Evolutionary conservation across 495 filamentous ascomycete species (phyloP).

Genomic region (Letharia lupina): DNA sequence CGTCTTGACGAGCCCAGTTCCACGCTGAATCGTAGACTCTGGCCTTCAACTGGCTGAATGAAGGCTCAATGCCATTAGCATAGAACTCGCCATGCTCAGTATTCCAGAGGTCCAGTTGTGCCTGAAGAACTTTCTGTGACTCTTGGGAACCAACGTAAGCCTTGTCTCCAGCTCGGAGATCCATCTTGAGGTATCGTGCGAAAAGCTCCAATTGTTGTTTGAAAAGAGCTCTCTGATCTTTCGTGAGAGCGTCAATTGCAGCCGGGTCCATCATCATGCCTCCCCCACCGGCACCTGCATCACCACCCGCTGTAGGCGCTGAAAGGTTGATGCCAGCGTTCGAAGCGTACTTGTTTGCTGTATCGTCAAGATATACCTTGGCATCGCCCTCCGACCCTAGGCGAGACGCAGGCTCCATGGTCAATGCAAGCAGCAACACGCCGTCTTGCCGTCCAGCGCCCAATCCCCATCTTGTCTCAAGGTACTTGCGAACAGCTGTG

Average conservation of each 20-base stretch:
- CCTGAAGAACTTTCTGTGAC: constrained; percentile 74
- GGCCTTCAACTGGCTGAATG: constrained; percentile 88
- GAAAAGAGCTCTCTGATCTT: constrained; percentile 88
- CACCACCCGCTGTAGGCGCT: constrained; percentile 64
- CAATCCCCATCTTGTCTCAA: constrained; percentile 90
- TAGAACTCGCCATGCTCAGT: constrained; percentile 95
- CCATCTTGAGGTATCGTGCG: constrained; percentile 93
- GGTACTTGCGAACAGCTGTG: constrained; percentile 83
- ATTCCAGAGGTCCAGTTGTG: constrained; percentile 90
- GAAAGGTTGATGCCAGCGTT: constrained; percentile 79
- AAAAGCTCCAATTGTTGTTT: constrained; percentile 95
- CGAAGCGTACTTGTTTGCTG: constrained; percentile 80
- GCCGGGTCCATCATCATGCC: constrained; percentile 99
- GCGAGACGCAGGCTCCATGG: constrained; percentile 82
- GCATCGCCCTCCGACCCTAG: constrained; percentile 83
- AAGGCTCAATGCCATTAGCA: constrained; percentile 84
- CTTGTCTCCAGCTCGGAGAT: constrained; percentile 91
- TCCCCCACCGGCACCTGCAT: constrained; percentile 57
- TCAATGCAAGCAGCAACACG: constrained; percentile 78
- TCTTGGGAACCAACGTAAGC: constrained; percentile 76
- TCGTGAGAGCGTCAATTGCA: constrained; percentile 91
- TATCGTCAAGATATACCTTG: constrained; percentile 82
- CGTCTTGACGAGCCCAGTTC: constrained; percentile 99
- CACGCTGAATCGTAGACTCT: constrained; percentile 96
- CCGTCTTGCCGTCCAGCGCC: constrained; percentile 84